Conservation (phyloP, 306 rosid genomes). For the Vicia faba region DNA sequence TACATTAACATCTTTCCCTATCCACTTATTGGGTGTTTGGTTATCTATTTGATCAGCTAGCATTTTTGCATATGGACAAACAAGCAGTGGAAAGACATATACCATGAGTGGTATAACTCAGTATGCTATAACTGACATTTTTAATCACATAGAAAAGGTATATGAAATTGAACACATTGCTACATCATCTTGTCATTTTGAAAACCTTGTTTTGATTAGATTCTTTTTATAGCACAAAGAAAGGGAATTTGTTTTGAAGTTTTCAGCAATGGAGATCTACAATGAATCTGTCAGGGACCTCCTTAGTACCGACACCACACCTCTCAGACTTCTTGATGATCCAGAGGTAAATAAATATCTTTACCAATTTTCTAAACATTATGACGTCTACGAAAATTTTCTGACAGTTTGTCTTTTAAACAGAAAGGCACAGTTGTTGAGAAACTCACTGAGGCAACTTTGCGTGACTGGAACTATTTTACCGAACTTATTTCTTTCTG, state of each 20-base stretch:
- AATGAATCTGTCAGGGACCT: slow-evolving; percentile 97
- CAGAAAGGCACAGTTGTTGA: slow-evolving; percentile 96
- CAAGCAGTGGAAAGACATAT: slow-evolving; percentile 95
- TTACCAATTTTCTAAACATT: slow-evolving; percentile 18
- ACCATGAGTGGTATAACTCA: slow-evolving; percentile 87
- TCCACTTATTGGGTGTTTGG: slow-evolving; percentile 31
- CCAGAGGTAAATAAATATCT: slow-evolving; percentile 76
- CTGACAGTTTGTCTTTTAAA: slow-evolving; percentile 42
- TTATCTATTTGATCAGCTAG: slow-evolving; percentile 64
- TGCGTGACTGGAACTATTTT: slow-evolving; percentile 81
- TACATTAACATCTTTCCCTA: background rate
- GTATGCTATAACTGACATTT: slow-evolving; percentile 74
- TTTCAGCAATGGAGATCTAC: slow-evolving; percentile 92
- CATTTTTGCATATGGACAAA: slow-evolving; percentile 96
- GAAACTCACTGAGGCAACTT: slow-evolving; percentile 79
- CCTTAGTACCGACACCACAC: slow-evolving; percentile 73
- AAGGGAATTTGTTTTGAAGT: slow-evolving; percentile 76
- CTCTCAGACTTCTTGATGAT: slow-evolving; percentile 93
- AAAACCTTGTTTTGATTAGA: slow-evolving; percentile 37
- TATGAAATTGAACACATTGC: slow-evolving; percentile 24
- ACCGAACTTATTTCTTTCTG: slow-evolving; percentile 76
- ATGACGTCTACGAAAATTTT: background rate
- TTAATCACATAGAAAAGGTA: slow-evolving; percentile 65
- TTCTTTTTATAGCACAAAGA: slow-evolving; percentile 63
- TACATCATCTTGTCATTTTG: slow-evolving; percentile 31